Conservation (phyloP, 1,139 yeast genomes). For the Taphrina pruni region DNA sequence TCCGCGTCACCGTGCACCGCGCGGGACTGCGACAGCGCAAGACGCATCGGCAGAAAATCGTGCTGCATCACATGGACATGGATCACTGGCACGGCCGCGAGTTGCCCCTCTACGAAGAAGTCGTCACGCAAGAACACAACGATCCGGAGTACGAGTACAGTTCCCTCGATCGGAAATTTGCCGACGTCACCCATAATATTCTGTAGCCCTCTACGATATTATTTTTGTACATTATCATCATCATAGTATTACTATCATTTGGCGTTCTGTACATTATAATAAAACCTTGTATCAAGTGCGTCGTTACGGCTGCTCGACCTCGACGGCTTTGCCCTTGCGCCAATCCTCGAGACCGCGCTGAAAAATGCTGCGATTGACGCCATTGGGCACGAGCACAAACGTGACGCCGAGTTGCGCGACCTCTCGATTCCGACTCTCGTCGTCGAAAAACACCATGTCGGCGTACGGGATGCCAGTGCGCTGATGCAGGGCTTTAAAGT, state of each 20-base stretch:
- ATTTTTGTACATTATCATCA: not conserved
- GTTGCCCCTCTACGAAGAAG: slow-evolving; percentile 17
- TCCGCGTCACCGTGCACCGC: slow-evolving; percentile 22
- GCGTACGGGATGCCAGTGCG: slow-evolving; percentile 58
- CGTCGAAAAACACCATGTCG: slow-evolving; percentile 70
- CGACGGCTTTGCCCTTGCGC: slow-evolving; percentile 47
- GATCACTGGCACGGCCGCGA: slow-evolving; percentile 16
- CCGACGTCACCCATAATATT: slow-evolving; percentile 16
- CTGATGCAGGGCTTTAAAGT: slow-evolving; percentile 60
- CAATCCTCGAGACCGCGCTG: slow-evolving; percentile 57
- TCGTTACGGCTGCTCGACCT: slow-evolving; percentile 20
- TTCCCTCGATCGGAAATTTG: slow-evolving; percentile 18
- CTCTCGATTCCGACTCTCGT: slow-evolving; percentile 69
- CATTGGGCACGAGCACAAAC: slow-evolving; percentile 62
- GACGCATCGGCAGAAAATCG: slow-evolving; percentile 4
- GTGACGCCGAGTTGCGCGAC: slow-evolving; percentile 67
- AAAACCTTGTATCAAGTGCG: not conserved
- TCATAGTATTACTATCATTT: not conserved
- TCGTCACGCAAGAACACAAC: slow-evolving; percentile 16
- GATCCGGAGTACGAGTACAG: slow-evolving; percentile 25
- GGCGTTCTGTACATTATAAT: too few relatives aligned
- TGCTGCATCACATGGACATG: slow-evolving; percentile 20
- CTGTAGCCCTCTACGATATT: not conserved
- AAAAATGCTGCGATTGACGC: slow-evolving; percentile 61
- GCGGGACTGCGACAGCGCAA: slow-evolving; percentile 9